Percentiles rank a stretch among this genome's conserved stretches.
Evolutionary conservation across 2,329 filamentous ascomycete species (phyloP).

Genomic region (Tolypocladium amazonense): DNA sequence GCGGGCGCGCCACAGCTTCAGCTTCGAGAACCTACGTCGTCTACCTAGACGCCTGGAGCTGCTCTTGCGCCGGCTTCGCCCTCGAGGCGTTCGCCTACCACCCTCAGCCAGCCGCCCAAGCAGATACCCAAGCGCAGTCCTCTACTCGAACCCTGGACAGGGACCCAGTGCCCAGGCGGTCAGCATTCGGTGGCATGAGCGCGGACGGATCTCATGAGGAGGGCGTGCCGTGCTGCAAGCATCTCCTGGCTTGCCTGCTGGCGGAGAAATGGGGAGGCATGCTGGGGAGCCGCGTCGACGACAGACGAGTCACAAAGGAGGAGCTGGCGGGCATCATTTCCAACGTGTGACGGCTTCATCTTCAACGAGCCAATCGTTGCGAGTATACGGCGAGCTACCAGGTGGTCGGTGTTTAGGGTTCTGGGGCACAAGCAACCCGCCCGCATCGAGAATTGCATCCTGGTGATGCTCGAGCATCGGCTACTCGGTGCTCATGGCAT

Average conservation of each 20-base stretch:
- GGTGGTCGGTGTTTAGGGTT: background rate
- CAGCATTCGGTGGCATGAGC: constrained; percentile 39
- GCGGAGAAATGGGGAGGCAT: constrained; percentile 51
- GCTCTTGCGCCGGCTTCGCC: constrained; percentile 76
- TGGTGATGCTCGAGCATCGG: background rate
- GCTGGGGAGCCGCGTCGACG: constrained; percentile 46
- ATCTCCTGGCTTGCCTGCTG: constrained; percentile 75
- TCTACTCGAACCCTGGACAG: background rate
- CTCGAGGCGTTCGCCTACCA: constrained; percentile 51
- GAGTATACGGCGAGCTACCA: background rate
- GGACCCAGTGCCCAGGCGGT: no score
- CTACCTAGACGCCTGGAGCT: constrained; percentile 69
- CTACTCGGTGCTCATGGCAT: background rate
- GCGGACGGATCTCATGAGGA: constrained; percentile 19
- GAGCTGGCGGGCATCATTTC: constrained; percentile 64
- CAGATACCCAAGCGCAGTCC: background rate
- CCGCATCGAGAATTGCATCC: background rate
- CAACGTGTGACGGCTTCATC: constrained; percentile 16
- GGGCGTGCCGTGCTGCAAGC: constrained; percentile 64
- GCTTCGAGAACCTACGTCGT: constrained; percentile 51
- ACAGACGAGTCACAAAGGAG: constrained; percentile 43
- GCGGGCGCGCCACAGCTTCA: constrained; percentile 5
- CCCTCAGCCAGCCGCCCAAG: background rate
- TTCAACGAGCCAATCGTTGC: background rate
- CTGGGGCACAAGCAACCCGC: background rate